A percentile compares a stretch with the other conserved stretches of the same genome.
Conservation (phyloP, 345 rosid species). For the Raphanus raphanistrum region DNA sequence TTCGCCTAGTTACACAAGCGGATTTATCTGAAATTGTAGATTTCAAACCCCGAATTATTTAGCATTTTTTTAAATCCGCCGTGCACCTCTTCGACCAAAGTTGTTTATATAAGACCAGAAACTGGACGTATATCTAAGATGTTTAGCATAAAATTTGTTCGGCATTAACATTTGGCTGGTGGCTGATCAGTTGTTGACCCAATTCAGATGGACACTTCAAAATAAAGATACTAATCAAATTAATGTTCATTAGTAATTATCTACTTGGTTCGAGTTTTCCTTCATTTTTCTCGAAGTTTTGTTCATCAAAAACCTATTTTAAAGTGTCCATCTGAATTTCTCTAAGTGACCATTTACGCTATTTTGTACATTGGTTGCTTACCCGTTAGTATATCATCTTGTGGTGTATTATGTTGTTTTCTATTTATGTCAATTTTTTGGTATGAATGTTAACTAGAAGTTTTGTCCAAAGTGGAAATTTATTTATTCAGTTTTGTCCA, state of each 20-base stretch:
- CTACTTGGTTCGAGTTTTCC: background rate
- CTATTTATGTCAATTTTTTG: background rate
- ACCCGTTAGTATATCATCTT: background rate
- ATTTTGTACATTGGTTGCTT: background rate
- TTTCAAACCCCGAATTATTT: too few relatives aligned
- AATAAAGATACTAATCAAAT: too few relatives aligned
- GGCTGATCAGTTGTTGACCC: conserved; percentile 4
- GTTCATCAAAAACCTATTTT: background rate
- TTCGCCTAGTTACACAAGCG: too few relatives aligned
- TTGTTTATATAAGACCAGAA: conserved; percentile 15
- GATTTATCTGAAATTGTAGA: too few relatives aligned
- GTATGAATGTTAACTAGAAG: too few relatives aligned
- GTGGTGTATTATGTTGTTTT: background rate
- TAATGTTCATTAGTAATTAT: background rate
- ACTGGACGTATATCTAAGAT: conserved; percentile 6
- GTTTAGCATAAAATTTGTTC: background rate
- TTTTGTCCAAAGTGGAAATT: too few relatives aligned
- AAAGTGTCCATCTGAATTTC: background rate
- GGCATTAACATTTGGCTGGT: conserved; percentile 18
- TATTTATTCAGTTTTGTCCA: too few relatives aligned
- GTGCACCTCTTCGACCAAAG: background rate
- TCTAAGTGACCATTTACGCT: background rate
- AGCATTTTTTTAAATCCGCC: too few relatives aligned
- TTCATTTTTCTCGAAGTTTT: background rate
- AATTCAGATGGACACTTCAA: conserved; percentile 14